A percentile compares a stretch with the other conserved stretches of the same genome.
phyloP scores from a whole-genome alignment of 1,284 basidiomycete species.

The Athelia sp. region DNA sequence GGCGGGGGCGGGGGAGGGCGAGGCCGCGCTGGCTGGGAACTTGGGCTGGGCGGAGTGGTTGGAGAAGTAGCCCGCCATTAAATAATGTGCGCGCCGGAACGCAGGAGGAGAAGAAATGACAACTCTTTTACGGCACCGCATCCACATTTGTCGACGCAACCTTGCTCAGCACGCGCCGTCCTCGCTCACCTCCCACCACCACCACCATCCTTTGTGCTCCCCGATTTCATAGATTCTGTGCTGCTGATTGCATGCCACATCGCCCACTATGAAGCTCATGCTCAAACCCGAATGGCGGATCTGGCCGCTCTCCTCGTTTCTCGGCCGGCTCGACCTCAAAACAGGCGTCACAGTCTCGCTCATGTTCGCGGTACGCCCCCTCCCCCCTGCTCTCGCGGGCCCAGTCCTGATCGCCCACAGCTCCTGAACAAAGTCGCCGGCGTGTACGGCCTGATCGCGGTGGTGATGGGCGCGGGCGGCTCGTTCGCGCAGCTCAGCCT shows the following conservation, averaged over 20 bases:
- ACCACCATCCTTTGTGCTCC: too few relatives aligned
- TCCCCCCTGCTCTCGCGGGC: too few relatives aligned
- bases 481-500: conserved; percentile 87
- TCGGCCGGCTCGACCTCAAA: conserved; percentile 85
- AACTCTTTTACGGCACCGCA: neutral
- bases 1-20: conserved; percentile 13
- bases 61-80: conserved; percentile 64
- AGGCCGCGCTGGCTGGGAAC: conserved; percentile 47
- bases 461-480: conserved; percentile 81
- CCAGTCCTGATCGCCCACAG: too few relatives aligned
- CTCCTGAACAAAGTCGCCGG: conserved; percentile 98
- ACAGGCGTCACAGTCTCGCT: conserved; percentile 82
- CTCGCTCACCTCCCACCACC: too few relatives aligned
- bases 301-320: conserved; percentile 76
- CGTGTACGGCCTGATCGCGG: conserved; percentile 91
- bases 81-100: too few relatives aligned
- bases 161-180: too few relatives aligned
- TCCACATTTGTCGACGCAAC: too few relatives aligned
- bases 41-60: conserved; percentile 71
- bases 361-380: conserved; percentile 74
- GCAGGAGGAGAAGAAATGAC: conserved; percentile 3
- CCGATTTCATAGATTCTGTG: too few relatives aligned
- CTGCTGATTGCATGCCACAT: too few relatives aligned
- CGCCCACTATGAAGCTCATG: conserved; percentile 82
- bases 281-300: conserved; percentile 76